phyloP scores from a whole-genome alignment of 805 yeast species.

The Ascoidea tarda region DNA sequence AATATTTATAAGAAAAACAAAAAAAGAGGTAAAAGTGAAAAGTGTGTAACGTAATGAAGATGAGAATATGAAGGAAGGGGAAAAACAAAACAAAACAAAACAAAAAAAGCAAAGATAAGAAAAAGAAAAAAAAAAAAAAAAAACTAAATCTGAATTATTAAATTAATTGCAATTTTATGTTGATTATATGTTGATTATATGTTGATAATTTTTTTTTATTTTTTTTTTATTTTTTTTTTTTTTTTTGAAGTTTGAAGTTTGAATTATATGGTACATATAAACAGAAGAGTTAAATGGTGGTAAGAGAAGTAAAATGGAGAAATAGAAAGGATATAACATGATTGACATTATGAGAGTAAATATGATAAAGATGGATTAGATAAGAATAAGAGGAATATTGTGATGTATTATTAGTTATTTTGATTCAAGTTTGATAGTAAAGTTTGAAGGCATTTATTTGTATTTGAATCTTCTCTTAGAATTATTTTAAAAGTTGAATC shows the following conservation, averaged over 20 bases:
- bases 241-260: too few species aligned
- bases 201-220: too few species aligned
- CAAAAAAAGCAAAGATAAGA: background rate
- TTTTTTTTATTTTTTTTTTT: too few species aligned
- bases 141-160: background rate
- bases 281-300: too few species aligned
- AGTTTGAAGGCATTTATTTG: constrained; percentile 79
- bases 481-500: constrained; percentile 75
- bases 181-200: too few species aligned
- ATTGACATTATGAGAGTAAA: background rate
- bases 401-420: constrained; percentile 3
- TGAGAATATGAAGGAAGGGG: background rate
- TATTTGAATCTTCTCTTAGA: constrained; percentile 75
- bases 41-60: background rate
- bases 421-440: constrained; percentile 54
- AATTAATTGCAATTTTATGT: background rate
- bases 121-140: background rate
- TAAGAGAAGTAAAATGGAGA: background rate
- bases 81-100: background rate
- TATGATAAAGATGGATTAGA: background rate
- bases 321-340: background rate
- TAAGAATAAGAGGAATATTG: background rate
- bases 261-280: too few species aligned
- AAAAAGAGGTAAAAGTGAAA: background rate
- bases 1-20: too few species aligned